Conservation (phyloP, 2,329 filamentous ascomycete genomes). For the Diaporthe sp. region DNA sequence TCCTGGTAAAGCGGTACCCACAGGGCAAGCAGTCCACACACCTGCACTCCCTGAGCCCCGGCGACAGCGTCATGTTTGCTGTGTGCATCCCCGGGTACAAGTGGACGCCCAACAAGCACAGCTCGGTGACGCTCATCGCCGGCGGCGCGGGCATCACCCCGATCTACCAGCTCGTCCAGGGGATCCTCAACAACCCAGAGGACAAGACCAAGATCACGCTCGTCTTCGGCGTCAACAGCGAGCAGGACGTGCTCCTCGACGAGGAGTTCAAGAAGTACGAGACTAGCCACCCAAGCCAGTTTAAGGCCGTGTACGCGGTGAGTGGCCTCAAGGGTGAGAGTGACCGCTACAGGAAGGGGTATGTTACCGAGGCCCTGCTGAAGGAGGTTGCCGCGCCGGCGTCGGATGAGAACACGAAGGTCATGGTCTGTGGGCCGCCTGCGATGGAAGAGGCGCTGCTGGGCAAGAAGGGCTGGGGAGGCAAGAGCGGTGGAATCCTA, state of each 20-base stretch:
- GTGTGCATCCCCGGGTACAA: conserved; percentile 62
- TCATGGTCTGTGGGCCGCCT: conserved; percentile 77
- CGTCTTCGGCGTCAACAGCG: conserved; percentile 73
- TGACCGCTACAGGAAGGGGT: conserved; percentile 55
- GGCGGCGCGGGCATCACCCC: conserved; percentile 81
- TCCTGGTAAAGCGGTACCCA: conserved; percentile 77
- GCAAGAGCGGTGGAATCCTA: conserved; percentile 60
- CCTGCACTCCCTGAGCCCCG: conserved; percentile 73
- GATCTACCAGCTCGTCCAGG: conserved; percentile 71
- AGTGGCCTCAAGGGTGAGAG: conserved; percentile 15
- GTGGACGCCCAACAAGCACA: conserved; percentile 62
- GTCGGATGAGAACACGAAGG: conserved; percentile 56
- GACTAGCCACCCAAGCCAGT: conserved; percentile 60
- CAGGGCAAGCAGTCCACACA: conserved; percentile 72
- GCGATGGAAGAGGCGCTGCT: conserved; percentile 70
- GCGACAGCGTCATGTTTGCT: conserved; percentile 69
- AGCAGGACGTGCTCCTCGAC: conserved; percentile 69
- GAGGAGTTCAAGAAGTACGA: conserved; percentile 65
- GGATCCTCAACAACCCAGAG: conserved; percentile 69
- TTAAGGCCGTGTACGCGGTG: conserved; percentile 63
- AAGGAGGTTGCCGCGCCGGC: conserved; percentile 55
- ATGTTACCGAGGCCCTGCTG: conserved; percentile 67
- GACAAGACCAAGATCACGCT: conserved; percentile 73
- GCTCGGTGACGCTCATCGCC: conserved; percentile 71
- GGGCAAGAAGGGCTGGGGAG: conserved; percentile 48